phyloP scores from a whole-genome alignment of 192 early-diverging fungal species.

The Chytriomyces sp. region DNA sequence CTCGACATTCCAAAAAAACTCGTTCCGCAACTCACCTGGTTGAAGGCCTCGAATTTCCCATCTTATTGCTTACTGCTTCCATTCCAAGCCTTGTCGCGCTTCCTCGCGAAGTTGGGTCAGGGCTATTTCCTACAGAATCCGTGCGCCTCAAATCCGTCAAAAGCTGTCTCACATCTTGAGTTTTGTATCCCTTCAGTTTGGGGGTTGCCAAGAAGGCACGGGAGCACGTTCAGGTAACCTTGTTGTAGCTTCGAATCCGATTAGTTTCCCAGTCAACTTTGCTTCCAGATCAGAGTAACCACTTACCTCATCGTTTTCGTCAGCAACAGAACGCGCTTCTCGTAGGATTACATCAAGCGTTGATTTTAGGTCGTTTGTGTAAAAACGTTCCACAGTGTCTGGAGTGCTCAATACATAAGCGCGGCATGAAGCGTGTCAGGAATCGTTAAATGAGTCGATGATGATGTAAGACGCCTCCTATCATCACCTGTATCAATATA shows the following conservation, averaged over 20 bases:
- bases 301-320: conserved; percentile 59
- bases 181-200: conserved; percentile 18
- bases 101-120: not conserved
- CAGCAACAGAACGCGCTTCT: conserved; percentile 75
- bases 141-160: conserved; percentile 20
- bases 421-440: conserved; percentile 63
- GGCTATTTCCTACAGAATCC: not conserved
- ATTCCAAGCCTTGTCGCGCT: not conserved
- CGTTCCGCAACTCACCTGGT: conserved; percentile 29
- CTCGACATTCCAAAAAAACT: conserved; percentile 28
- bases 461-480: too few species aligned
- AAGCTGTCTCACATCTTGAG: conserved; percentile 3
- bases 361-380: conserved; percentile 89
- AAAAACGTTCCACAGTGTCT: conserved; percentile 71
- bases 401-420: conserved; percentile 70
- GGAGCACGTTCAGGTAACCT: conserved; percentile 42
- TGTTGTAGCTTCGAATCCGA: conserved; percentile 43
- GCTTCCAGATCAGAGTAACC: not conserved
- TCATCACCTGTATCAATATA: too few species aligned
- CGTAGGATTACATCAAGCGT: conserved; percentile 85
- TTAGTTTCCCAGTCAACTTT: too few species aligned
- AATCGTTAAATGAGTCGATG: conserved; percentile 57
- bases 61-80: not conserved
- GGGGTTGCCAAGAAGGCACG: conserved; percentile 30
- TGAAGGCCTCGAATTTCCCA: conserved; percentile 16